phyloP scores from a whole-genome alignment of 169 alveolate genomes.

The Fabrea salina region DNA sequence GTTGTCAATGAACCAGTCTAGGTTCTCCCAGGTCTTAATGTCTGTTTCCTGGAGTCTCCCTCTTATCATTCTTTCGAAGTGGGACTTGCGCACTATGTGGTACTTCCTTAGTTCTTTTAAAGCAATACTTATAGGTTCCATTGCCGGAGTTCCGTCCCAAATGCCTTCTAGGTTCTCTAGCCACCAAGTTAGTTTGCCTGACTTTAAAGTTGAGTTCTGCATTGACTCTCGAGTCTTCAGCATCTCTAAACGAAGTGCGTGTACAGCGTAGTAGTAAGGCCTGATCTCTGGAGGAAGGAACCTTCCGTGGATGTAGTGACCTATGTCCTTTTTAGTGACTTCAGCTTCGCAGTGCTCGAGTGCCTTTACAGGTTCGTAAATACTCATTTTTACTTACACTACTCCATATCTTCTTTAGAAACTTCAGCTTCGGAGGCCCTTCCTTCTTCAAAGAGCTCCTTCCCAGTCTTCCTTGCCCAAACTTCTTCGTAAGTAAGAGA shows the following conservation, averaged over 20 bases:
- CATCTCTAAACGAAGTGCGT: conserved; percentile 21
- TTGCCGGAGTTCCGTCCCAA: background rate
- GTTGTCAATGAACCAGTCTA: conserved; percentile 26
- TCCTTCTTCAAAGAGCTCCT: conserved; percentile 8
- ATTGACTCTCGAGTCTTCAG: background rate
- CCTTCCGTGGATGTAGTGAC: conserved; percentile 12
- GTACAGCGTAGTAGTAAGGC: background rate
- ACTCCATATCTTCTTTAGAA: conserved; percentile 1
- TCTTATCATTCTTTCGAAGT: conserved; percentile 25
- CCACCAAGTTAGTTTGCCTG: conserved; percentile 28
- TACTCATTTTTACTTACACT: conserved; percentile 26
- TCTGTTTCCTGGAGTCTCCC: conserved; percentile 11
- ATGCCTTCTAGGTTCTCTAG: background rate
- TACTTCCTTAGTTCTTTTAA: background rate
- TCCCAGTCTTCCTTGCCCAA: conserved; percentile 16
- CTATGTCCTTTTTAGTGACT: background rate
- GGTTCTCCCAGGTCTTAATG: background rate
- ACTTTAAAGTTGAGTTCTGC: background rate
- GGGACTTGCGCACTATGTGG: background rate
- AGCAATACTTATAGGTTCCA: conserved; percentile 27
- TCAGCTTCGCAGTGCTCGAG: conserved; percentile 16
- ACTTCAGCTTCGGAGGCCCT: background rate
- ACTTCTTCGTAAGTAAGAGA: conserved; percentile 25
- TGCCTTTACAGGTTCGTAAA: conserved; percentile 16
- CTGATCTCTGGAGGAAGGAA: conserved; percentile 30